Conservation (phyloP, 2,329 filamentous ascomycete species). For the Trichoderma oligosporum region DNA sequence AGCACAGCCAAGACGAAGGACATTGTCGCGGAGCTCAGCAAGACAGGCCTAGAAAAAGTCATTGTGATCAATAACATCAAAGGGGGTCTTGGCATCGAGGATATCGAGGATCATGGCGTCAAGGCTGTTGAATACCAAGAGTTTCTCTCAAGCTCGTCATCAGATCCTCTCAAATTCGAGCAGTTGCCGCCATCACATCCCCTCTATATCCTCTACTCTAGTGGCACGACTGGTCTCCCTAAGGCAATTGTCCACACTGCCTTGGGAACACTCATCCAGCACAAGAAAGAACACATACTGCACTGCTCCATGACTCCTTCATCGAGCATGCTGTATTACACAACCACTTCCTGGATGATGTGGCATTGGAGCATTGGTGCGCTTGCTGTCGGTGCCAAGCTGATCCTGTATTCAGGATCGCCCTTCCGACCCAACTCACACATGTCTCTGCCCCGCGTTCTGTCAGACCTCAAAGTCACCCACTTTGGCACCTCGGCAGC, state of each 20-base stretch:
- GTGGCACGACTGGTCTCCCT: constrained; percentile 79
- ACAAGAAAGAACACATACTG: constrained; percentile 92
- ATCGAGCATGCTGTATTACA: constrained; percentile 86
- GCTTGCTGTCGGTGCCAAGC: constrained; percentile 74
- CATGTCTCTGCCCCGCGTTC: constrained; percentile 75
- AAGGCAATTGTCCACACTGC: constrained; percentile 95
- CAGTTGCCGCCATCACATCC: constrained; percentile 82
- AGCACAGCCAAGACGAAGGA: constrained; percentile 74
- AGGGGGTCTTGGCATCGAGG: constrained; percentile 41
- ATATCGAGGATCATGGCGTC: constrained; percentile 39
- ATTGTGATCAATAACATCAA: constrained; percentile 69
- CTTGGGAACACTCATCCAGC: constrained; percentile 84
- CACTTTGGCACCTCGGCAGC: constrained; percentile 95
- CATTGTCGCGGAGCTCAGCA: constrained; percentile 61
- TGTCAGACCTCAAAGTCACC: constrained; percentile 76
- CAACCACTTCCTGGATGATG: constrained; percentile 99
- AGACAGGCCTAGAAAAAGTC: constrained; percentile 61
- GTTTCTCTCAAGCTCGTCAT: constrained; percentile 42
- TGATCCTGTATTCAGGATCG: constrained; percentile 88
- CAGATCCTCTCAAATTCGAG: constrained; percentile 59
- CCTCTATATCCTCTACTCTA: constrained; percentile 90
- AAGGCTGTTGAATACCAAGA: constrained; percentile 42
- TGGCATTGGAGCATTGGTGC: constrained; percentile 95
- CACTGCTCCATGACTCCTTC: constrained; percentile 74
- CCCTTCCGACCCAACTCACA: constrained; percentile 79